Evolutionary conservation across 257 asterid species (phyloP), one percentile per base, ranked within the genome.

Genomic region (Sherardia arvensis): DNA sequence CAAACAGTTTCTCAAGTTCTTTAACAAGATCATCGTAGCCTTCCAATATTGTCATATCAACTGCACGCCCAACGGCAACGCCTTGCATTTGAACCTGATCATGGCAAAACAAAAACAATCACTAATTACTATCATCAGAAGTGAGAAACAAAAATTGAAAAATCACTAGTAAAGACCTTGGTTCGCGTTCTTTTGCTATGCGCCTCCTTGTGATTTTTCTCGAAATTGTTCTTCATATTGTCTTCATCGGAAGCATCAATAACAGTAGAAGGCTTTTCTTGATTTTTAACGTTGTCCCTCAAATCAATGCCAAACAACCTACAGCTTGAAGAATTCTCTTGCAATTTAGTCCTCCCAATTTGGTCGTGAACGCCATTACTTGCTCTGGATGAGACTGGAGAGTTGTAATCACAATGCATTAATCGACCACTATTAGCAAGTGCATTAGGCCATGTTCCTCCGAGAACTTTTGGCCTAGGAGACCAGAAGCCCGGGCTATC

Each of bases 1-100:
- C 94, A 57, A 93, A 93, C 94, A 93, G 83, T 48, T 81, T 83
- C 72, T 93, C 99, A 9, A 93, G 90, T 70, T 90, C 97, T 23
- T 58, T 74, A 49, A 84, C 78, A 47, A 93, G 94, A 70, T 85
- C 86, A 18, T 82, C 69, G 4, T 90, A 93, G 53, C 99, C 97
- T 21, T 79, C 83, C 79, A 90, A 64, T 8, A 72, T 68, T 30
- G 78, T 78, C 76, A 93, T 80, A 75, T 93, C 99, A 62, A 93
- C 92, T 4, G 97, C 97, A 43, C 96, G 92, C 0, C 99, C 96
- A 17, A 93, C 94, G 1, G 94, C 96, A 32, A 93, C 82, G 62
- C 97, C 99, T 85, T 93, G 93, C 99, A 93, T 93, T 77, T 90
- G 99, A 65, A 90, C 96, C 99, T 93, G 67, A 56, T 40, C 26